Evolutionary conservation across 805 yeast genomes (phyloP).

Genomic region (Lipomyces mesembrius): DNA sequence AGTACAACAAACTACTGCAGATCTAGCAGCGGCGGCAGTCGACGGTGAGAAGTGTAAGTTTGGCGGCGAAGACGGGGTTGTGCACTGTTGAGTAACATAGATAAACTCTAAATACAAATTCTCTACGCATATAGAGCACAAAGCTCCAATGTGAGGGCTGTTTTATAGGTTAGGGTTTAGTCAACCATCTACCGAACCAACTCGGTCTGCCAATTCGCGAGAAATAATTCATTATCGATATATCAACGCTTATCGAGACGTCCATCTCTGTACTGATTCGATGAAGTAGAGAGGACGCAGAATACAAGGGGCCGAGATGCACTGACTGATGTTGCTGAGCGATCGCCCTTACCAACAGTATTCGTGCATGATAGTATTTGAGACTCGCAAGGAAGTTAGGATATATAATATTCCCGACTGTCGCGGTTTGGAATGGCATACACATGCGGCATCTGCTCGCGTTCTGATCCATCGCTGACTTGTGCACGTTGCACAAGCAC

Average conservation of each 20-base stretch:
- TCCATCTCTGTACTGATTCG: neutral
- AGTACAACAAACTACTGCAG: too few relatives aligned
- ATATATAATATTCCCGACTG: neutral
- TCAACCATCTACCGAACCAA: too few relatives aligned
- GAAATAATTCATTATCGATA: neutral
- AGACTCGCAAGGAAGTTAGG: neutral
- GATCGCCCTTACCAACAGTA: neutral
- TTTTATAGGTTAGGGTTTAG: too few relatives aligned
- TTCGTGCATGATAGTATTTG: neutral
- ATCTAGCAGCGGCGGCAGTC: too few relatives aligned
- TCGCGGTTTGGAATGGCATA: neutral
- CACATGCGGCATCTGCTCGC: conserved; percentile 25
- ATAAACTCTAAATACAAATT: neutral
- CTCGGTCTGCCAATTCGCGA: neutral
- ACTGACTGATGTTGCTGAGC: neutral
- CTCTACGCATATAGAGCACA: neutral
- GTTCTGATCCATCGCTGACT: conserved; percentile 25
- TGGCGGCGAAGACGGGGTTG: too few relatives aligned
- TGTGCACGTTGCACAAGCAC: conserved; percentile 30
- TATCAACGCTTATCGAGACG: neutral
- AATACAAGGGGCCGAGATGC: neutral
- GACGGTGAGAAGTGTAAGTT: too few relatives aligned
- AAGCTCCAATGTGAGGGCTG: neutral
- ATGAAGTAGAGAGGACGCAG: neutral
- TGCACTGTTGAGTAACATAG: neutral